Base-by-base conservation (phyloP, 202 grass and related monocot genomes). In the Dendrocalamus latiflorus region DNA sequence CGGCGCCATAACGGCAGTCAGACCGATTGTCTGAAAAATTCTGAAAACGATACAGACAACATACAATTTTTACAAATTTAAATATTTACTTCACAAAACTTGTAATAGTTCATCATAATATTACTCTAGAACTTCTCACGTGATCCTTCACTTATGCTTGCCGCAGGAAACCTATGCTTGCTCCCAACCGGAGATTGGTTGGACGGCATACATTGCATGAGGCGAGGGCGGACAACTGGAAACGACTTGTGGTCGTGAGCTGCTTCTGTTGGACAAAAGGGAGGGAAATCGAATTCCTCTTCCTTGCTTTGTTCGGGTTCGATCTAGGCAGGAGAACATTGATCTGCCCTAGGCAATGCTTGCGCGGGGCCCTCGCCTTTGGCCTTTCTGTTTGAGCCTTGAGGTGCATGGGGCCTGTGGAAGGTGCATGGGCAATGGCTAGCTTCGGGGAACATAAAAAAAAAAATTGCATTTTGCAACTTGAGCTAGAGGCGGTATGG, bases 251-350 rank as follows among this genome's bases (percentile, higher is more conserved):
- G 61, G 3, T 8, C 28, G 25, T 61, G 59, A 65, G 22, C 78
- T 16, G 70, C 81, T 83, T 75, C 45, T 39, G 70, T 21, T 67
- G 81, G 70, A 75, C 59, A 66, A 66, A 75, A 83, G 37, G n/a
- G 70, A n/a, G 81, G 22, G 49, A 9, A 41, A 68, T 57, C 58
- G 37, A 84, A 68, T 84, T 18, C 64, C 56, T 47, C 28, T 70
- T 60, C 34, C 28, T 70, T 42, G 36, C 8, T n/a, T 68, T 76
- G 26, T 41, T 72, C 68, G 5, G 69, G 44, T 28, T 64, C 68
- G 38, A 41, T 50, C 77, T 55, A 56, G 63, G 34, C 18, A 21
- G 20, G 65, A 12, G 39, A 43, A 8, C 57, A 28, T 21, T 63
- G 14, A 48, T 48, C 38, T 25, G 22, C 6, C 22, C 41, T 8